A percentile compares a stretch with the other conserved stretches of the same genome.
These are phyloP conservation scores for Hygrocybe coccinea DNA, from an alignment of 768 basidiomycete species.

Conservation along the genomic window DNA sequence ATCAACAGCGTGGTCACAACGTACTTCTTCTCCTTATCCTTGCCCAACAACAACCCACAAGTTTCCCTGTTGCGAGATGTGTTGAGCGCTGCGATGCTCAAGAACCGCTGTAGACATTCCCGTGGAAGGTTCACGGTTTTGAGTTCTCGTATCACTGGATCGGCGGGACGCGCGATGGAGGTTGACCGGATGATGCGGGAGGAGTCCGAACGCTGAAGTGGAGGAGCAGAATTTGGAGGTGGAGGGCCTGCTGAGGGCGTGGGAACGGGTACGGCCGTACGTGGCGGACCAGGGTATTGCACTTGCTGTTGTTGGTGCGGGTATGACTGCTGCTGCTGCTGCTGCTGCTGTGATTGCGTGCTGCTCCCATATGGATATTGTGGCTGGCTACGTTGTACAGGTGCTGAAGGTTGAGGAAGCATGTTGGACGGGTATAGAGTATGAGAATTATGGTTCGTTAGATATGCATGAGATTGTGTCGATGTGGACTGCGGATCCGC, in stretches of 20 bases:
- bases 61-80: constrained; percentile 79
- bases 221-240: constrained; percentile 11
- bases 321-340: constrained; percentile 18
- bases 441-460: not conserved
- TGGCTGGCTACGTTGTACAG: constrained; percentile 19
- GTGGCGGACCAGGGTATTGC: constrained; percentile 22
- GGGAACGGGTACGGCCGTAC: constrained; percentile 15
- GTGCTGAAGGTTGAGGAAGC: constrained; percentile 33
- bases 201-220: constrained; percentile 1
- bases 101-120: constrained; percentile 68
- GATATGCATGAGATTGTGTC: constrained; percentile 16
- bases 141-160: constrained; percentile 38
- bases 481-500: not conserved
- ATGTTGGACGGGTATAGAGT: constrained; percentile 29
- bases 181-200: constrained; percentile 6
- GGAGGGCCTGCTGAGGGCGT: constrained; percentile 6
- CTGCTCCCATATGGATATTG: constrained; percentile 12
- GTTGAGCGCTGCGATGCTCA: constrained; percentile 72
- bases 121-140: constrained; percentile 67
- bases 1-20: constrained; percentile 79
- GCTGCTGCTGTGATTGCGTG: constrained; percentile 13
- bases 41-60: constrained; percentile 81
- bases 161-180: constrained; percentile 13
- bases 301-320: constrained; percentile 20
- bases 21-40: constrained; percentile 52